These are phyloP conservation scores for Lipomyces japonicus DNA, from an alignment of 805 yeast species.

Conservation along the genomic window DNA sequence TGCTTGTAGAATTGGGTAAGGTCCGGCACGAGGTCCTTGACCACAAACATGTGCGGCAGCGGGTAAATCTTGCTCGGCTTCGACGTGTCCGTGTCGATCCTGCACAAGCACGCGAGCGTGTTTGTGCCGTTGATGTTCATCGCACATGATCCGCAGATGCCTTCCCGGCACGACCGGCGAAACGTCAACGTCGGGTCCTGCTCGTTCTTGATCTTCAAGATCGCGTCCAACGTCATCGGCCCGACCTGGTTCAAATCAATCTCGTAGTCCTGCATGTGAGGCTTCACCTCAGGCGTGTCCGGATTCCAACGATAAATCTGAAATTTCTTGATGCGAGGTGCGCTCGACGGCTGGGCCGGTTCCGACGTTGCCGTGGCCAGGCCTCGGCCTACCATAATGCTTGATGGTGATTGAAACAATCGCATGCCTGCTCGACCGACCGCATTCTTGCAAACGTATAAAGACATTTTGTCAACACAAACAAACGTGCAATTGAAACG, in stretches of 20 bases:
- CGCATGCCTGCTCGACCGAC: too few species aligned
- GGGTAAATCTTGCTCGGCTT: constrained; percentile 89
- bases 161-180: constrained; percentile 98
- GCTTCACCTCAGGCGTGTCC: constrained; percentile 90
- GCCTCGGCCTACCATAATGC: constrained; percentile 7
- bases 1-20: constrained; percentile 97
- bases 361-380: constrained; percentile 27
- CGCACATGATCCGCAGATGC: constrained; percentile 99
- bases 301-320: constrained; percentile 98
- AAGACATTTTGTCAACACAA: not conserved
- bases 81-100: constrained; percentile 73
- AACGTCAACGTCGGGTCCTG: constrained; percentile 93
- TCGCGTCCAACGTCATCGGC: constrained; percentile 96
- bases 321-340: constrained; percentile 70
- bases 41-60: constrained; percentile 96
- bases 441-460: not conserved
- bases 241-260: constrained; percentile 90
- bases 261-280: constrained; percentile 75
- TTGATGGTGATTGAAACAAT: too few species aligned
- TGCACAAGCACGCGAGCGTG: constrained; percentile 94
- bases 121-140: constrained; percentile 98
- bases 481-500: not conserved
- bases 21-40: constrained; percentile 96
- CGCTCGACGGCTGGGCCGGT: constrained; percentile 49
- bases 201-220: constrained; percentile 91